These are phyloP conservation scores for Fusarium brachygibbosum DNA, from an alignment of 2,329 filamentous ascomycete species.

Conservation along the genomic window DNA sequence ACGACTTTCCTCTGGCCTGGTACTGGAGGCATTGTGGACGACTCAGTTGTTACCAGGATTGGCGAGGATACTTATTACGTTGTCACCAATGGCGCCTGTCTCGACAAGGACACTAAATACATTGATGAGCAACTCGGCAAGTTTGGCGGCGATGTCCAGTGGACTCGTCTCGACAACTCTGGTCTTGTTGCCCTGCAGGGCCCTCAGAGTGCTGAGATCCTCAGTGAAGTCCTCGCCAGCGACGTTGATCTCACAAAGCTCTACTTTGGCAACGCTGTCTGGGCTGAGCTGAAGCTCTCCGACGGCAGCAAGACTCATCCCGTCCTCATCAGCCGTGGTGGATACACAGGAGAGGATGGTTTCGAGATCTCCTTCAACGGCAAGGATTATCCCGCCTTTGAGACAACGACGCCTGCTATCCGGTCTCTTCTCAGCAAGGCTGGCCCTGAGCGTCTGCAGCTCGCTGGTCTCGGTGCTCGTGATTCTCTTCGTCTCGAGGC, in stretches of 20 bases:
- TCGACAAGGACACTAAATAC: constrained; percentile 88
- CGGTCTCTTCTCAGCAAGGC: constrained; percentile 77
- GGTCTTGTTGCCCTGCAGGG: constrained; percentile 93
- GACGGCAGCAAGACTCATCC: constrained; percentile 60
- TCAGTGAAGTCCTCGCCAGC: constrained; percentile 72
- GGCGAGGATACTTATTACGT: constrained; percentile 84
- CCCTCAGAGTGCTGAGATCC: constrained; percentile 78
- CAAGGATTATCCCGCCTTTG: constrained; percentile 57
- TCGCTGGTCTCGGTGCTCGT: constrained; percentile 90
- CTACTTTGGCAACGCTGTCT: constrained; percentile 84
- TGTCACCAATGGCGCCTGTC: constrained; percentile 93
- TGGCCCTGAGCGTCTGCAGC: constrained; percentile 72
- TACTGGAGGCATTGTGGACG: constrained; percentile 93
- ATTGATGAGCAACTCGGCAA: constrained; percentile 76
- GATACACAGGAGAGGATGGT: constrained; percentile 98
- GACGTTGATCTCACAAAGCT: constrained; percentile 73
- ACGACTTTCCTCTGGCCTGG: constrained; percentile 84
- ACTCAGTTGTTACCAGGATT: constrained; percentile 90
- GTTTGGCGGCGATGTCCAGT: constrained; percentile 68
- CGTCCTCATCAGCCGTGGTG: constrained; percentile 82
- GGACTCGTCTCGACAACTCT: constrained; percentile 78
- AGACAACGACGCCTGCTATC: constrained; percentile 68
- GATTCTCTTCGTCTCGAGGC: constrained; percentile 95
- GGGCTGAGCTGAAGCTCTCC: constrained; percentile 73
- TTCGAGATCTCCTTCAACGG: constrained; percentile 89